Percentiles rank a stretch among this genome's conserved stretches.
Conservation (phyloP, 805 yeast genomes). For the Naumovozyma castellii region DNA sequence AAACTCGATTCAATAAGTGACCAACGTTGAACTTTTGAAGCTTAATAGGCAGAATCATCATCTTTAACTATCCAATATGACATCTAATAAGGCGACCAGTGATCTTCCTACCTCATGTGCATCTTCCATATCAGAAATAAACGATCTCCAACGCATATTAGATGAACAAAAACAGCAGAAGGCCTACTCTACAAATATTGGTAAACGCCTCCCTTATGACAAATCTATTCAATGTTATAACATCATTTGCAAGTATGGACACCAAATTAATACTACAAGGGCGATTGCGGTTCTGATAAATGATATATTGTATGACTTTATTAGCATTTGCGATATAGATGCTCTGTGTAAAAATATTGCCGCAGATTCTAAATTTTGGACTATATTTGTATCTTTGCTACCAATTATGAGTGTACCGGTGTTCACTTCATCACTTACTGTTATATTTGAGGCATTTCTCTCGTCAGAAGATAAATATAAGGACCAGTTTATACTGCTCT, state of each 20-base stretch:
- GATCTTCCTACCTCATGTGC: no score
- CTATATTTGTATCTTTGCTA: not conserved
- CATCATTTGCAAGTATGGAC: not conserved
- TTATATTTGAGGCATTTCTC: not conserved
- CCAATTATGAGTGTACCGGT: not conserved
- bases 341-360: not conserved
- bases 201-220: not conserved
- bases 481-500: not conserved
- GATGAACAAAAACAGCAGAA: no score
- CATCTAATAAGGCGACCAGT: no score
- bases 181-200: no score
- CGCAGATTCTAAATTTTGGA: not conserved
- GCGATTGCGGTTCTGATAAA: not conserved
- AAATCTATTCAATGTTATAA: not conserved
- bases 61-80: no score
- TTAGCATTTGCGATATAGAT: not conserved
- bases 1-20: no score
- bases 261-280: not conserved
- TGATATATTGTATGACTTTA: not conserved
- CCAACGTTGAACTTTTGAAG: no score
- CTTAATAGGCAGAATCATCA: no score
- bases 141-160: no score
- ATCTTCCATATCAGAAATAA: no score
- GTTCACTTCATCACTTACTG: not conserved
- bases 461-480: not conserved